Base-by-base conservation (phyloP, 495 filamentous ascomycete species). In the Tuber umbilicatum region DNA sequence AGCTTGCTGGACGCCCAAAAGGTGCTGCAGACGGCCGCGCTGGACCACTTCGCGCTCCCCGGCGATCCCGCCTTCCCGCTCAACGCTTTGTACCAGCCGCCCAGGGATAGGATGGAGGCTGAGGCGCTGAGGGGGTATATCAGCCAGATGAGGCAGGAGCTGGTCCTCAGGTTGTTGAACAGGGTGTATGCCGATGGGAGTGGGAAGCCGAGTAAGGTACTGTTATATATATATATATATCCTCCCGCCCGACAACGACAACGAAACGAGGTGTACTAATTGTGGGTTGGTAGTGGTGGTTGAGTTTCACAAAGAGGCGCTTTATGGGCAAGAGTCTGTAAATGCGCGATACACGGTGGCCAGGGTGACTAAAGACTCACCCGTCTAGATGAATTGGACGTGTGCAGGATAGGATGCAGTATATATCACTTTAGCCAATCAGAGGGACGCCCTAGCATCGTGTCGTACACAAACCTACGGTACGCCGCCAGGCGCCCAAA, bases 301-400 rank as follows among this genome's bases (percentile, higher is more conserved):
- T 99, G 78, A 97, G 94, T 86, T 99, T 97, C 84, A 91, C 92
- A 69, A 99, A 98, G 89, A 90, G 95, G 83, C 97, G 97, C 87
- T 99, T 99, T 84, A 98, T 99, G 96, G 94, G 94, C 81, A 97
- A 97, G 88, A 89, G 89, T 80, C 86, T 94, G 83, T 93, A 86
- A 85, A 79, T 41, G 27, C 7, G 23, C 37, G 19, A 70, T 39
- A 31, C 14, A 70, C 38, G 69, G 23, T 38, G 12, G n/a, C 4
- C 16, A 37, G 5, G 41, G 35, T 41, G 14, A 70, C 16, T 17
- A 35, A 38, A 21, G 12, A 70, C 35, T 64, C 19, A 64, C 27
- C 14, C 2, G 4, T 64, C 35, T 64, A 14, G 55, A 27, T 19
- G 14, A 64, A 19, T 64, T 64, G 55, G 55, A 16, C 27, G 14